Conservation (phyloP, 2,329 filamentous ascomycete species). For the Diaporthe eres region DNA sequence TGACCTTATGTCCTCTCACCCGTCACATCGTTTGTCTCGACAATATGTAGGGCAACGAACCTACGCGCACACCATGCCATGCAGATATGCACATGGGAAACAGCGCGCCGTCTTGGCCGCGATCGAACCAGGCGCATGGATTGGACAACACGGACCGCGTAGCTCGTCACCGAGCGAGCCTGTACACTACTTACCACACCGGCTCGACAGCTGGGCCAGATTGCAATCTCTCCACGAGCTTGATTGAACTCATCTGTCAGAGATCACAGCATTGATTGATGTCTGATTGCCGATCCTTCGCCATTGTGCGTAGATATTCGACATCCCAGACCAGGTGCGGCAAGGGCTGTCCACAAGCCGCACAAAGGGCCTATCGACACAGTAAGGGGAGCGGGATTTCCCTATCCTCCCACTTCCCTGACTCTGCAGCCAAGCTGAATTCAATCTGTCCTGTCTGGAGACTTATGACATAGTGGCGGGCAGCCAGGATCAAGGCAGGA, state of each 20-base stretch:
- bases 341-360: conserved; percentile 5
- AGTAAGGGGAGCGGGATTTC: conserved; percentile 1
- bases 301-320: background rate
- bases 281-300: background rate
- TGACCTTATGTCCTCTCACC: background rate
- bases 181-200: background rate
- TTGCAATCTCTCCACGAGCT: background rate
- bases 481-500: conserved; percentile 30
- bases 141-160: background rate
- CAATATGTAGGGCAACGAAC: conserved; percentile 22
- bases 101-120: conserved; percentile 22
- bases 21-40: conserved; percentile 17
- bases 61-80: conserved; percentile 15
- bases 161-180: conserved; percentile 16
- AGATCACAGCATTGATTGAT: background rate
- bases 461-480: conserved; percentile 4
- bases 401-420: conserved; percentile 6
- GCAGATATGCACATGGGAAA: conserved; percentile 19
- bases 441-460: conserved; percentile 13
- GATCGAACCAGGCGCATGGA: conserved; percentile 13
- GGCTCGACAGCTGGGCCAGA: background rate
- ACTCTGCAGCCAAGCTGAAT: conserved; percentile 31
- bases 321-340: background rate
- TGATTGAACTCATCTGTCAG: background rate
- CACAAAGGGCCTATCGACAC: background rate